Evolutionary conservation across 148 eudicot genomes (phyloP).

Genomic region (Spergularia marina): DNA sequence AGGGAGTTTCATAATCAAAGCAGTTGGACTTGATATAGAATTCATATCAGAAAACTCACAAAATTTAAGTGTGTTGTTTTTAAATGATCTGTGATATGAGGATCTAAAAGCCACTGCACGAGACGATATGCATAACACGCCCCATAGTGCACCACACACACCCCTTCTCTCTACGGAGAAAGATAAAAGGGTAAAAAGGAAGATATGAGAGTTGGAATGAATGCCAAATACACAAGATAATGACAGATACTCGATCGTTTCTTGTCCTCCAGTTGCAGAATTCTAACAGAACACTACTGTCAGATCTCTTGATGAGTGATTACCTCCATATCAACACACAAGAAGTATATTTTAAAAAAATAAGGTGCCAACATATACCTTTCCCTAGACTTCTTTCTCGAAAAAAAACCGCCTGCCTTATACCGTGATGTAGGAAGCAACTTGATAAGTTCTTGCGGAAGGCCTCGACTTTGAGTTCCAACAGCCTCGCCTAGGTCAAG

Average conservation of each 20-base stretch:
- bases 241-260: neutral
- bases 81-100: no score
- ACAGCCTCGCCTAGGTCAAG: conserved; percentile 74
- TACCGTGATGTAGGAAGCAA: conserved; percentile 64
- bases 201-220: neutral
- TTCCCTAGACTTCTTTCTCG: conserved; percentile 54
- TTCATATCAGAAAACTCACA: no score
- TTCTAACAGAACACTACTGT: neutral
- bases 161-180: no score
- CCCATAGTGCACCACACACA: no score
- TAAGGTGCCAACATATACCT: conserved; percentile 35
- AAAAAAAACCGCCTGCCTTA: conserved; percentile 73
- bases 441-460: conserved; percentile 59
- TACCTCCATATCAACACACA: neutral
- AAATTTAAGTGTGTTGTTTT: no score
- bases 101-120: no score
- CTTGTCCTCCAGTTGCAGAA: neutral
- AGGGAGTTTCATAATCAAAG: no score
- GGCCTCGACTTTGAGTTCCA: conserved; percentile 73
- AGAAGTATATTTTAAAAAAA: neutral
- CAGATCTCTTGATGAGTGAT: neutral
- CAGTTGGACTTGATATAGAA: no score
- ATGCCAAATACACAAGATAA: neutral
- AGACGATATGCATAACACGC: no score
- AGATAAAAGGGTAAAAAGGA: no score